phyloP scores from a whole-genome alignment of 1,139 yeast species.

The Zygoascus meyerae region DNA sequence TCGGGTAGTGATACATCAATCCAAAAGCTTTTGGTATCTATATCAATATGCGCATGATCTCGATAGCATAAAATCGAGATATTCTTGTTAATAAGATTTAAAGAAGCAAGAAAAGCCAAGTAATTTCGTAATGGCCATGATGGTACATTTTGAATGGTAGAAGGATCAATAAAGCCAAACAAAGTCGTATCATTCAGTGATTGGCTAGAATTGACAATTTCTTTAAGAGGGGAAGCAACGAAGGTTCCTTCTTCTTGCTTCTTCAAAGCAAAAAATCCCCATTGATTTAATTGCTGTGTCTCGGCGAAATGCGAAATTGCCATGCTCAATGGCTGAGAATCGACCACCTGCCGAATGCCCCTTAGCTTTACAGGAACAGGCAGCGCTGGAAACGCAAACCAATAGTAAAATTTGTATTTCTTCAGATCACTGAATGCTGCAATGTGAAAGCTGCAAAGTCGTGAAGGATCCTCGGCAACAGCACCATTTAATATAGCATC shows the following conservation, averaged over 20 bases:
- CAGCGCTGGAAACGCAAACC: conserved; percentile 80
- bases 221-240: conserved; percentile 25
- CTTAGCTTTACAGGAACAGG: conserved; percentile 16
- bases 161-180: conserved; percentile 59
- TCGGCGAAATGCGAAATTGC: conserved; percentile 21
- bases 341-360: conserved; percentile 12
- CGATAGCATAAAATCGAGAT: conserved; percentile 39
- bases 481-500: conserved; percentile 32
- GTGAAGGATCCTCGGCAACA: conserved; percentile 37
- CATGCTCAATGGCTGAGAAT: conserved; percentile 5
- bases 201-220: conserved; percentile 8
- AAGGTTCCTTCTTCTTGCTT: conserved; percentile 24
- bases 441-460: conserved; percentile 48
- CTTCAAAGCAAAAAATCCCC: conserved; percentile 31
- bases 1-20: conserved; percentile 19
- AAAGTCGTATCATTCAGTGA: conserved; percentile 11
- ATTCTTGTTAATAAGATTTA: conserved; percentile 5
- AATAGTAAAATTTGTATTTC: conserved; percentile 78
- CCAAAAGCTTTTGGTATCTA: conserved; percentile 26
- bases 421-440: conserved; percentile 82
- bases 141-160: conserved; percentile 44
- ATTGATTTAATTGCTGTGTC: conserved; percentile 15
- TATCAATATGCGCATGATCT: conserved; percentile 18
- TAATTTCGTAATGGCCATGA: conserved; percentile 65
- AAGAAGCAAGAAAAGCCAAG: conserved; percentile 42